phyloP scores from a whole-genome alignment of 2,329 filamentous ascomycete genomes.

The Pyrenochaeta sp. region DNA sequence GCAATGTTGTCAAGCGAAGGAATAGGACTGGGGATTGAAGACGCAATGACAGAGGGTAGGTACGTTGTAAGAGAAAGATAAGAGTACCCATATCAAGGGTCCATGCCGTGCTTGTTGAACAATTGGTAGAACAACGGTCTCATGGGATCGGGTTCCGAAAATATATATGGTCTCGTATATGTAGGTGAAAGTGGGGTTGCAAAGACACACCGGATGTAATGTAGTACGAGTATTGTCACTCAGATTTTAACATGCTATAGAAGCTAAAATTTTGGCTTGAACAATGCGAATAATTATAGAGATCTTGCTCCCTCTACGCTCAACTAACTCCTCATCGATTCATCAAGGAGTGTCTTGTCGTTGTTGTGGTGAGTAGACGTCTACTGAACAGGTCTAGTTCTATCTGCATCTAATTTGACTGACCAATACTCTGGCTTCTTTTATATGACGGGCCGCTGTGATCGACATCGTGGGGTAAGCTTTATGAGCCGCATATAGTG shows the following conservation, averaged over 20 bases:
- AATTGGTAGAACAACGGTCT: background rate
- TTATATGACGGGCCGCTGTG: background rate
- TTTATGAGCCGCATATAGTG: conserved; percentile 9
- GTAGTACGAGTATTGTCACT: background rate
- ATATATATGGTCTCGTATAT: conserved; percentile 7
- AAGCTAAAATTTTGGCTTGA: background rate
- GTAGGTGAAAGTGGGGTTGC: background rate
- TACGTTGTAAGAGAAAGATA: background rate
- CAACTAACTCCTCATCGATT: background rate
- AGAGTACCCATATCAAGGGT: background rate
- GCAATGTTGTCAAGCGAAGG: conserved; percentile 2
- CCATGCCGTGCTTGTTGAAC: background rate
- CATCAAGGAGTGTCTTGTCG: background rate
- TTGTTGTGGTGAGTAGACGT: background rate
- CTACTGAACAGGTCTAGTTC: background rate
- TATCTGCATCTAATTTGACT: background rate
- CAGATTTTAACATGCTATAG: background rate
- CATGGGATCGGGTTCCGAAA: background rate
- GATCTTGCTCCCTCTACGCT: background rate
- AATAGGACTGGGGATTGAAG: background rate
- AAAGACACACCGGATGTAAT: background rate
- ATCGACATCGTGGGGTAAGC: conserved; percentile 1
- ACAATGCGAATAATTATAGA: background rate
- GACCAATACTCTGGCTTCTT: background rate
- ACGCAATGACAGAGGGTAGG: background rate